Conservation (phyloP, 768 basidiomycete species). For the Daedaleopsis nitida region DNA sequence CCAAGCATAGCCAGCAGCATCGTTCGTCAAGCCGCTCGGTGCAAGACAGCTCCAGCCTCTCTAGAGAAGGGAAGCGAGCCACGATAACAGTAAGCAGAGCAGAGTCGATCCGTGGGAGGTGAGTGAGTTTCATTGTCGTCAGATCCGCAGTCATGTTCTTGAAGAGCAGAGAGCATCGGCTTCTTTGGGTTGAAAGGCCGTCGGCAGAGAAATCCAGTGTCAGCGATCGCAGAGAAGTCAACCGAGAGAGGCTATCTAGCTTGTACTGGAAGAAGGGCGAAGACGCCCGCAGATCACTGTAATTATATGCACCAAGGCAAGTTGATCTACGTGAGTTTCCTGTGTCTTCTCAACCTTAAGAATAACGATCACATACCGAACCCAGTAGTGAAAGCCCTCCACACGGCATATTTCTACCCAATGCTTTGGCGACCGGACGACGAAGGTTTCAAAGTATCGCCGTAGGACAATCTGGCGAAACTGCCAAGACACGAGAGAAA, state of each 20-base stretch:
- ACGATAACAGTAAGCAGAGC: constrained; percentile 51
- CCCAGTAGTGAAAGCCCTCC: constrained; percentile 26
- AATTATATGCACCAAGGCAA: constrained; percentile 21
- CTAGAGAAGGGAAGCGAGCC: constrained; percentile 45
- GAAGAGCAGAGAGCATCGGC: constrained; percentile 23
- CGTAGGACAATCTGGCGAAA: constrained; percentile 33
- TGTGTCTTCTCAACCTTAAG: neutral
- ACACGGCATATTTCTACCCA: constrained; percentile 22
- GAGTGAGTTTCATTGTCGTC: constrained; percentile 50
- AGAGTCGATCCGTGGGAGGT: constrained; percentile 58
- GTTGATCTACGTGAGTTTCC: constrained; percentile 12
- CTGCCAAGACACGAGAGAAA: constrained; percentile 30
- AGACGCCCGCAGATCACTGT: constrained; percentile 19
- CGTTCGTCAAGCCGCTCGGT: constrained; percentile 56
- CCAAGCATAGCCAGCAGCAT: constrained; percentile 68
- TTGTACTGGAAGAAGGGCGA: constrained; percentile 14
- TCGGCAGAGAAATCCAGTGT: constrained; percentile 27
- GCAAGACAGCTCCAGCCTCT: constrained; percentile 55
- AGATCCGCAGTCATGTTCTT: constrained; percentile 38
- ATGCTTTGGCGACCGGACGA: constrained; percentile 15
- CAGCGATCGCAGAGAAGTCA: constrained; percentile 5
- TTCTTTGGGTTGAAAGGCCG: constrained; percentile 26
- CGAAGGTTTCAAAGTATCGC: constrained; percentile 27
- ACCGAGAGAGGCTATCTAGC: constrained; percentile 2
- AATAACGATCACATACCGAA: constrained; percentile 30